phyloP scores from a whole-genome alignment of 495 filamentous ascomycete genomes.

The Letharia lupina region DNA sequence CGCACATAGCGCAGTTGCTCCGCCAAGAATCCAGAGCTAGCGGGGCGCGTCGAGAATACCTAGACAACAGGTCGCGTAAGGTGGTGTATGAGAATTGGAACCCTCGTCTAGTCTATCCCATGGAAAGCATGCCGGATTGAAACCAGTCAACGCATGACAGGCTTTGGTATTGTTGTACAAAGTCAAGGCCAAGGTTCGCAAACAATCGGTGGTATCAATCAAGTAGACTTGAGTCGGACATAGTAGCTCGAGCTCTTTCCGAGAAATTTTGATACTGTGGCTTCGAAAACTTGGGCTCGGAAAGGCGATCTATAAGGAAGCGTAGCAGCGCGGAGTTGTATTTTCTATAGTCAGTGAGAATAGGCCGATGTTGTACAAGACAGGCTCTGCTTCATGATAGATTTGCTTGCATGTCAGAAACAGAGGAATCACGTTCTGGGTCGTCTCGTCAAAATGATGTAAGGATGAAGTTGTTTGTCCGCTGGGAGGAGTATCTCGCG shows the following conservation, averaged over 20 bases:
- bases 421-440: background rate
- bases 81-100: too few species aligned
- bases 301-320: background rate
- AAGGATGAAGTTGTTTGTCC: background rate
- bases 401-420: conserved; percentile 8
- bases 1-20: background rate
- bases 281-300: background rate
- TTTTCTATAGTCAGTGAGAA: background rate
- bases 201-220: background rate
- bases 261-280: background rate
- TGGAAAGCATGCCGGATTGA: background rate
- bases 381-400: background rate
- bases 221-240: background rate
- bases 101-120: too few species aligned
- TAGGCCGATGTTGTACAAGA: background rate
- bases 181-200: background rate
- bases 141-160: background rate
- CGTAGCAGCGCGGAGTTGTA: background rate
- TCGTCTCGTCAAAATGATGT: conserved; percentile 4
- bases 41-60: background rate
- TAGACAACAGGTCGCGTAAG: background rate
- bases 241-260: background rate
- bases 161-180: background rate
- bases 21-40: background rate
- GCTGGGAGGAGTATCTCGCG: background rate